Base-by-base conservation (phyloP, 306 rosid genomes). In the Medicago arabica region DNA sequence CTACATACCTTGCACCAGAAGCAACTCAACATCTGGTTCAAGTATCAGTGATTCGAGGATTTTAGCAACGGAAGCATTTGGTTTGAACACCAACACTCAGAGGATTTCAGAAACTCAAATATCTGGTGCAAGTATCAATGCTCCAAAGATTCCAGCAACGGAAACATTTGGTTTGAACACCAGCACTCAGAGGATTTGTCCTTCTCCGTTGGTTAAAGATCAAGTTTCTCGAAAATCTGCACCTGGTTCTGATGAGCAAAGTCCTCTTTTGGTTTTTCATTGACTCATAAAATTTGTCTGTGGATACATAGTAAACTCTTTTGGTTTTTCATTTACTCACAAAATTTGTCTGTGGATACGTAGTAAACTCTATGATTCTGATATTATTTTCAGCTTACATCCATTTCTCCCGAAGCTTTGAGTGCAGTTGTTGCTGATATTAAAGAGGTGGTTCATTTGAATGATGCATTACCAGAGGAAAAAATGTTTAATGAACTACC, bases 321-420 rank as follows among this genome's bases (percentile, higher is more conserved):
- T 28, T 28, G 31, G 31, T 28, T 25, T 25, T 25, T 25, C 31
- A 28, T 28, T 28, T 4, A 28, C 31, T 28, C 31, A 28, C 3
- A 28, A 25, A 28, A 28, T 57, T 1, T 57, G 21, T 63, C 17
- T 75, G 18, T 49, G 54, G 21, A 68, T 46, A 2, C 58, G 49
- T 39, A 39, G 51, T 39, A 66, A 61, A 53, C 76, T 61, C 11
- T 36, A 3, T 44, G 8, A 53, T 39, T 66, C 44, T 75, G 49
- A 47, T 66, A 25, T 62, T 39, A 15, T 36, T 79, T 82, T 23
- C 82, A 85, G 88, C 14, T 76, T 43, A 38, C 43, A 28, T 41
- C 19, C 18, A 68, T 79, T 38, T 76, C 86, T 62, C 25, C 67
- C 4, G 19, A 79, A 79, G 49, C 80, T 12, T 58, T 79, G 39